Base-by-base conservation (phyloP, 208 protist genomes). In the Trypanosoma lewisi region DNA sequence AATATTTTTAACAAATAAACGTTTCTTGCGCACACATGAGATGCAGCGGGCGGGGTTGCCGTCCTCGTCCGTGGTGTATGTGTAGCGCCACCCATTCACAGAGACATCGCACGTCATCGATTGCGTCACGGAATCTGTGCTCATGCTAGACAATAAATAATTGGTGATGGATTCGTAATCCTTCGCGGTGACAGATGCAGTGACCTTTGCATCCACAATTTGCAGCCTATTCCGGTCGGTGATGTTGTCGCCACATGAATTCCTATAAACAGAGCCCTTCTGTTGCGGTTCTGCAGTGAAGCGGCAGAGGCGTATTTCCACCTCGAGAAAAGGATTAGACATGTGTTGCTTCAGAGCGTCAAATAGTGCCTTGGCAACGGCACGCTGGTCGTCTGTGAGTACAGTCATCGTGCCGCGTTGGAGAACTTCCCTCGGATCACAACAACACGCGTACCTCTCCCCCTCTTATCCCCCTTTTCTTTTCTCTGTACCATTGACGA, bases 281-380 rank as follows among this genome's bases (percentile, higher is more conserved):
- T 31, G n/a, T 16, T 41, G 7, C 14, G 36, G 36, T 16, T 36
- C 33, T n/a, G 58, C 31, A 5, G 17, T 44, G 27, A 88, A 69
- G 12, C 42, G 58, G 52, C 86, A 90, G 12, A 94, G 63, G 3
- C 87, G 83, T 11, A 81, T 69, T 65, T 94, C 84, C 19, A 94
- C 56, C 67, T 94, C 87, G 23, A 91, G 25, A 33, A 75, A 52
- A 9, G 58, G 36, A n/a, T 70, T 61, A 2, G 30, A 63, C 19
- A 63, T 52, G 45, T 78, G 71, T 0, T 70, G 63, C 53, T 53
- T 50, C 19, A 89, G 47, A 14, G 31, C 56, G 0, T 62, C 41
- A 41, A 82, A 77, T 6, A 93, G 58, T 25, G 34, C 41, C 11
- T 74, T 67, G 1, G 68, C 67, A 6, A 70, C 49, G 6, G 39